Percentiles rank a stretch among this genome's conserved stretches.
Conservation (phyloP, 2,329 filamentous ascomycete genomes). For the Penicillium sp. region DNA sequence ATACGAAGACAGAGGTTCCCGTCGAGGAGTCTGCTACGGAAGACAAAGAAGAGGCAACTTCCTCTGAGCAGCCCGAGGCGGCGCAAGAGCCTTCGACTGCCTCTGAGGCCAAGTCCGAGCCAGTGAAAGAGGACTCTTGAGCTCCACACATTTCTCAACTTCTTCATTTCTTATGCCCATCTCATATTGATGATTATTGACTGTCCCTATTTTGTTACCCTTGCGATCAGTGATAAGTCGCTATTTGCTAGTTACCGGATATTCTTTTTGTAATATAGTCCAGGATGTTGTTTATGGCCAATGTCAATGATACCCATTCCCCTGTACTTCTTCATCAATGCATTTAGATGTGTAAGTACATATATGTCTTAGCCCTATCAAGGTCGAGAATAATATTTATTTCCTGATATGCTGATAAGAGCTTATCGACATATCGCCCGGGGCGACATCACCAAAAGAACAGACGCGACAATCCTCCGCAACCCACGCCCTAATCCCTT, state of each 20-base stretch:
- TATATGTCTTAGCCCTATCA: not conserved
- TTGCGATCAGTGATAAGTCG: not conserved
- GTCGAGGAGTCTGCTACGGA: slow-evolving; percentile 7
- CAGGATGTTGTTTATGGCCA: slow-evolving; percentile 24
- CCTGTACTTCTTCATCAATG: not conserved
- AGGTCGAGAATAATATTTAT: not conserved
- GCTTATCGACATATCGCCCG: slow-evolving; percentile 2
- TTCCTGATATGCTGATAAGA: slow-evolving; percentile 2
- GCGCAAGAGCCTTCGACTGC: not conserved
- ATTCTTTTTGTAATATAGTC: slow-evolving; percentile 26
- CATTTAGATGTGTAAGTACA: not conserved
- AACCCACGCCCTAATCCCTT: not conserved
- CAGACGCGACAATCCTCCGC: not conserved
- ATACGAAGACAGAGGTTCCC: slow-evolving; percentile 9
- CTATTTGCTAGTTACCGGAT: not conserved
- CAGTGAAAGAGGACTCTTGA: slow-evolving; percentile 14
- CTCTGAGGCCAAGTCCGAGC: slow-evolving; percentile 9
- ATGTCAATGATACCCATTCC: slow-evolving; percentile 30
- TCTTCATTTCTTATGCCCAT: not conserved
- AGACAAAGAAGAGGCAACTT: slow-evolving; percentile 8
- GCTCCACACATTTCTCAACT: not conserved
- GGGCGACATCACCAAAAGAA: slow-evolving; percentile 1
- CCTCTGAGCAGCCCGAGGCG: slow-evolving; percentile 12
- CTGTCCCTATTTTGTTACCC: not conserved
- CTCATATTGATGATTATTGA: slow-evolving; percentile 7